A percentile compares a stretch with the other conserved stretches of the same genome.
Conservation (phyloP, 345 rosid genomes). For the Murraya paniculata region DNA sequence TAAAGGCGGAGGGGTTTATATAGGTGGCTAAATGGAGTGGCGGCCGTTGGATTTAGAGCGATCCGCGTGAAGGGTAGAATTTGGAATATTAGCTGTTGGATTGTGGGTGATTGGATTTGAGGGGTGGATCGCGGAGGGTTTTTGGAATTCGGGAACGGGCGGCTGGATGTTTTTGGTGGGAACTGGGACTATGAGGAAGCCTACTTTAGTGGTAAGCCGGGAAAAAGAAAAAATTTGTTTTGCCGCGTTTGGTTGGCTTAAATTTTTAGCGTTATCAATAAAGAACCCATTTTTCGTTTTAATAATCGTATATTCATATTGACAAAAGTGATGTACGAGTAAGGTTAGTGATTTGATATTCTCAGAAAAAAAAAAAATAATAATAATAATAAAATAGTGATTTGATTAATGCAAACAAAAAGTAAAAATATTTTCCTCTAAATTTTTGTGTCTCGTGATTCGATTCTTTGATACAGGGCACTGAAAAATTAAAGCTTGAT, state of each 20-base stretch:
- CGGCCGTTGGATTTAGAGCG: conserved; percentile 19
- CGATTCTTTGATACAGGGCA: neutral
- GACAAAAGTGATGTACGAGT: no score
- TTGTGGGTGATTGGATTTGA: neutral
- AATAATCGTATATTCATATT: no score
- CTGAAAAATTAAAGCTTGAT: no score
- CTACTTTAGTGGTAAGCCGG: neutral
- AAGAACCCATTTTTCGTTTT: no score
- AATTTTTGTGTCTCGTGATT: neutral
- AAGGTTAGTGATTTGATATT: neutral
- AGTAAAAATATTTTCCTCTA: neutral
- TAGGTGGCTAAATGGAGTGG: neutral
- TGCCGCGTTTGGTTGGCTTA: conserved; percentile 9
- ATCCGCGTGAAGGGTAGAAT: conserved; percentile 10
- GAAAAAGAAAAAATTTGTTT: neutral
- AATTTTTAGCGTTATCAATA: neutral
- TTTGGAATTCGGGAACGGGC: neutral
- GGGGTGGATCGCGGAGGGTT: neutral
- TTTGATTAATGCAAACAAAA: neutral
- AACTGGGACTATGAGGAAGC: neutral
- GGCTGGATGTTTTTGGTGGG: conserved; percentile 6
- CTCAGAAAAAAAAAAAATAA: no score
- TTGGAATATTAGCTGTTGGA: neutral
- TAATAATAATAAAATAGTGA: neutral
- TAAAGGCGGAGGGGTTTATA: neutral